Conservation (phyloP, 2,329 filamentous ascomycete species). For the Fusarium sp. region DNA sequence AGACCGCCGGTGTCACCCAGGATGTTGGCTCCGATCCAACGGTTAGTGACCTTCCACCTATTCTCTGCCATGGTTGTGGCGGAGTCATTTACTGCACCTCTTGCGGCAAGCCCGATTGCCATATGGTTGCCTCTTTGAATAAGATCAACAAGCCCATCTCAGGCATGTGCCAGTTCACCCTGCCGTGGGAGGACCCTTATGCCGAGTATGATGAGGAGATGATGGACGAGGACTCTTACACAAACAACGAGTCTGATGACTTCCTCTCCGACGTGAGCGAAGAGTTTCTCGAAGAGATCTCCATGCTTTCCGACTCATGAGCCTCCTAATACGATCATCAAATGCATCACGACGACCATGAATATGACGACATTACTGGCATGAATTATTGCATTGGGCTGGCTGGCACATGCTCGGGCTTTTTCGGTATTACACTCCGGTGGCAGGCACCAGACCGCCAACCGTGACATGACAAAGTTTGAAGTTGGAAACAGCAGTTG, state of each 20-base stretch:
- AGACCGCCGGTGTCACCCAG: constrained; percentile 96
- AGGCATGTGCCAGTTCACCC: constrained; percentile 48
- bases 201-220: constrained; percentile 56
- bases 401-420: constrained; percentile 46
- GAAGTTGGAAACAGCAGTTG: constrained; percentile 43
- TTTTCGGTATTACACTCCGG: constrained; percentile 18
- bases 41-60: constrained; percentile 76
- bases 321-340: background rate
- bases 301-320: constrained; percentile 41
- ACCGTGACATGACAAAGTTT: constrained; percentile 29
- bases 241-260: constrained; percentile 34
- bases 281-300: constrained; percentile 40
- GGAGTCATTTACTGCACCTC: constrained; percentile 56
- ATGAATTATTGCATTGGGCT: constrained; percentile 16
- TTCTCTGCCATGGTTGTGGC: constrained; percentile 62
- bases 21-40: constrained; percentile 98
- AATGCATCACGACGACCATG: constrained; percentile 16
- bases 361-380: constrained; percentile 30
- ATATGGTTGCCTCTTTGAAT: constrained; percentile 37
- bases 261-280: constrained; percentile 39
- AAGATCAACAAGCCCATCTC: constrained; percentile 42
- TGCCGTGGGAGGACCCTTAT: constrained; percentile 50
- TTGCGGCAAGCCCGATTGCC: constrained; percentile 50
- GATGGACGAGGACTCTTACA: constrained; percentile 45
- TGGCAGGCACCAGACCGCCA: constrained; percentile 37